Evolutionary conservation across 192 early-diverging fungal species (phyloP).

Genomic region (Backusella parvicylindrica): DNA sequence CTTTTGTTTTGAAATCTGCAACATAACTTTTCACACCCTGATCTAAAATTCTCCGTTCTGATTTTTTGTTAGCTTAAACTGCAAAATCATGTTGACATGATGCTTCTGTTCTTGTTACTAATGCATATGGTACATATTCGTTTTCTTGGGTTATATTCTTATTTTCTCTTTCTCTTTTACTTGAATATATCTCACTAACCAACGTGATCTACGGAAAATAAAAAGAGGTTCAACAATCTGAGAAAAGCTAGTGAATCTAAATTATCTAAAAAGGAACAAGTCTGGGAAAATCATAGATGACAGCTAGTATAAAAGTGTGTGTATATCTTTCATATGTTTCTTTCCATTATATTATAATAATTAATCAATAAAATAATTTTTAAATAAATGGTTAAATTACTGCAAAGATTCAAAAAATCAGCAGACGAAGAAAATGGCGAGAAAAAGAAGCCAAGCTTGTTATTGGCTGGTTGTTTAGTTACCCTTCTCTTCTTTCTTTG

Average conservation of each 20-base stretch:
- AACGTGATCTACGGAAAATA: background rate
- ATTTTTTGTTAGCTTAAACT: background rate
- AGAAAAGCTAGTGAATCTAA: background rate
- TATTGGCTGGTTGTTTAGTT: conserved; percentile 22
- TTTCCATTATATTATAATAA: background rate
- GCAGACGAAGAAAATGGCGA: background rate
- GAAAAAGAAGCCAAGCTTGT: conserved; percentile 4
- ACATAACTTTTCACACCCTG: background rate
- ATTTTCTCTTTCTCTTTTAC: background rate
- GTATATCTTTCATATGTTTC: background rate
- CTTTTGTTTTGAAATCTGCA: background rate
- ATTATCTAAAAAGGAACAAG: background rate
- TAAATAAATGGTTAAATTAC: background rate
- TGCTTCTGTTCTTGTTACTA: background rate
- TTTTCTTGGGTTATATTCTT: background rate
- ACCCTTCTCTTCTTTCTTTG: conserved; percentile 34
- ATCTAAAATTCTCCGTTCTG: background rate
- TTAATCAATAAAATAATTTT: background rate
- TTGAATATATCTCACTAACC: background rate
- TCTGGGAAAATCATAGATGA: conserved; percentile 2
- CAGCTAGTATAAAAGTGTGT: conserved; percentile 4
- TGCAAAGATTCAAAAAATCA: background rate
- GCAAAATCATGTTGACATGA: background rate
- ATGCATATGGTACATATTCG: background rate
- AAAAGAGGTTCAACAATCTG: background rate